Percentiles rank a stretch among this genome's conserved stretches.
Evolutionary conservation across 495 filamentous ascomycete species (phyloP).

Genomic region (Hypoxylon rickii): DNA sequence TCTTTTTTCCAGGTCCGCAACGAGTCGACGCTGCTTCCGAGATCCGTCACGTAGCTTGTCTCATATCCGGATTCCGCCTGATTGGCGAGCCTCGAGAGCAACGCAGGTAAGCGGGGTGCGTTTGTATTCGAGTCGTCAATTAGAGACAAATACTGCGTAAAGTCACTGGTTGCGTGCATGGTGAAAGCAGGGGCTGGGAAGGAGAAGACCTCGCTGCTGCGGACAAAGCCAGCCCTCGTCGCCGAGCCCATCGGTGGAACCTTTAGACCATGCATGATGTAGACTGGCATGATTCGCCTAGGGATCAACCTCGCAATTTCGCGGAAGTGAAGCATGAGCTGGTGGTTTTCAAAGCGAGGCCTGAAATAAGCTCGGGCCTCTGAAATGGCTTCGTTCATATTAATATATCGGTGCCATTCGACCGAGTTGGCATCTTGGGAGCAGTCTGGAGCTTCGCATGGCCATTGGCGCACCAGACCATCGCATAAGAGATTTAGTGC

Average conservation of each 20-base stretch:
- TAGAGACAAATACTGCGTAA: neutral
- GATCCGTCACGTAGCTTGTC: constrained; percentile 27
- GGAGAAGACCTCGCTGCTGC: constrained; percentile 11
- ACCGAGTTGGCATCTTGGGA: neutral
- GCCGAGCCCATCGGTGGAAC: neutral
- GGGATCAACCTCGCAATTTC: constrained; percentile 3
- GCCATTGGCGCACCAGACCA: constrained; percentile 38
- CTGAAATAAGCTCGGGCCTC: constrained; percentile 32
- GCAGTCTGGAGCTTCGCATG: constrained; percentile 12
- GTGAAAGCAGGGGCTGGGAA: neutral
- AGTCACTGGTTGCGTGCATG: neutral
- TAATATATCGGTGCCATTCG: constrained; percentile 1
- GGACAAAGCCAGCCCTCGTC: constrained; percentile 1
- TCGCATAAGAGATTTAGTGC: constrained; percentile 8
- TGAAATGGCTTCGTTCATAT: constrained; percentile 28
- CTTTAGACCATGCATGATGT: neutral
- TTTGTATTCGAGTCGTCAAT: neutral
- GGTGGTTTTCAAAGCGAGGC: constrained; percentile 42
- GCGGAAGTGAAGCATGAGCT: constrained; percentile 14
- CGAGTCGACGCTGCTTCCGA: constrained; percentile 22
- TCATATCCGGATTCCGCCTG: constrained; percentile 29
- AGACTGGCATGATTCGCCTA: neutral
- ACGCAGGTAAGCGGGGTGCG: neutral
- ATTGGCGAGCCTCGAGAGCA: constrained; percentile 1
- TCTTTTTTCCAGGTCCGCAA: constrained; percentile 13